Conservation (phyloP, 1,284 basidiomycete species). For the Coniophora puteana region DNA sequence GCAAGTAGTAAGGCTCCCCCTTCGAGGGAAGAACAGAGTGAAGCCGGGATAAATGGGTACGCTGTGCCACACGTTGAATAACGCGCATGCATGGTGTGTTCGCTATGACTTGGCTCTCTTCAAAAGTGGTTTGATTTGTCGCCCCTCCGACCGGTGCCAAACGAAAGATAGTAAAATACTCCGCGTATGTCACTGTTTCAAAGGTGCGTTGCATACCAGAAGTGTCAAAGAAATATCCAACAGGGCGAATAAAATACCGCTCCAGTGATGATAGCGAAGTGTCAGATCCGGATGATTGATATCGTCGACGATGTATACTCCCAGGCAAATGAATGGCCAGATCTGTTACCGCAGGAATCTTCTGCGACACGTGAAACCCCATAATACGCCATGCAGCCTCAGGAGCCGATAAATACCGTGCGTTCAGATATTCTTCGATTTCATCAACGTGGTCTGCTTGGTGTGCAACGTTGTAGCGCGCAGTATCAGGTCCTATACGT, state of each 20-base stretch:
- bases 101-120: not conserved
- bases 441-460: constrained; percentile 26
- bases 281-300: not conserved
- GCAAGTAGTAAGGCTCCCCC: not conserved
- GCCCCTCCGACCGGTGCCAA: not conserved
- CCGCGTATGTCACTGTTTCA: constrained; percentile 16
- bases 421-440: constrained; percentile 30
- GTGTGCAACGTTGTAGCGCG: too few species aligned
- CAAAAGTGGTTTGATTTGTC: not conserved
- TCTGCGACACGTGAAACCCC: constrained; percentile 27
- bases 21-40: not conserved
- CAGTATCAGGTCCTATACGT: too few species aligned
- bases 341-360: constrained; percentile 27
- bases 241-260: constrained; percentile 26
- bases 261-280: constrained; percentile 22
- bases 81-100: not conserved
- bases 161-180: constrained; percentile 22
- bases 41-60: not conserved
- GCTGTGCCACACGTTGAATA: not conserved
- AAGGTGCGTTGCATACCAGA: constrained; percentile 11
- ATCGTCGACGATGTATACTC: too few species aligned
- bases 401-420: constrained; percentile 27
- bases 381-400: constrained; percentile 35
- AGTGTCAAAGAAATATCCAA: constrained; percentile 9
- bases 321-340: constrained; percentile 30